Base-by-base conservation (phyloP, 2,329 filamentous ascomycete species). In the Nemania sp. region DNA sequence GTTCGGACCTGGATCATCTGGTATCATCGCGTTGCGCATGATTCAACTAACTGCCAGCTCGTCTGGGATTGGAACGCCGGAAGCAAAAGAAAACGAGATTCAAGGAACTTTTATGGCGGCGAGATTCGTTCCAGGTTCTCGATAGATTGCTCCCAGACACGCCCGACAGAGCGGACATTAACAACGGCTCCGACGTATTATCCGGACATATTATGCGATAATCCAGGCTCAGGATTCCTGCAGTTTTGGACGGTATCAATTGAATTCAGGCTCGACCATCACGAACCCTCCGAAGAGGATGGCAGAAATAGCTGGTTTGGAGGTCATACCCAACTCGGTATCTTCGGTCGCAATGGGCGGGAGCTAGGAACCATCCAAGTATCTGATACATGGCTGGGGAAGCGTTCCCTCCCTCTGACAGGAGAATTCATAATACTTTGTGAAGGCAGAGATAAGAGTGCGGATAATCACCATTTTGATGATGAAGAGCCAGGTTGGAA, bases 81-180 rank as follows among this genome's bases (percentile, higher is more conserved):
- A 19, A 15, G 24, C 2, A 12, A 19, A 37, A 14, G 14, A 5
- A 8, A 15, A 3, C 50, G 19, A 3, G 17, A 17, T 22, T 7
- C 22, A 7, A 48, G 12, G 37, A 53, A 53, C 11, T 53, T 53
- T 31, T 53, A 53, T 31, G 50, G 50, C 12, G 50, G 50, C 12
- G 14, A 19, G 11, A 5, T n/a, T 5, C 43, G 7, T 22, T 36
- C 50, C 6, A 20, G 50, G 5, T 48, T 53, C 37, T 22, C 36
- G 11, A 17, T 53, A 14, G 43, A 53, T 5, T 53, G 50, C 12
- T 48, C 43, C 3, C 50, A 23, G 7, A 53, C 50, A 3, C 30
- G 14, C 6, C 50, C 50, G 15, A 53, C 43, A n/a, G 22, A 48
- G 23, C 22, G 50, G 9, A 43, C 2, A 5, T 11, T 53, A 11